Evolutionary conservation across 2,329 filamentous ascomycete species (phyloP).

Genomic region (Esteya vermicola): DNA sequence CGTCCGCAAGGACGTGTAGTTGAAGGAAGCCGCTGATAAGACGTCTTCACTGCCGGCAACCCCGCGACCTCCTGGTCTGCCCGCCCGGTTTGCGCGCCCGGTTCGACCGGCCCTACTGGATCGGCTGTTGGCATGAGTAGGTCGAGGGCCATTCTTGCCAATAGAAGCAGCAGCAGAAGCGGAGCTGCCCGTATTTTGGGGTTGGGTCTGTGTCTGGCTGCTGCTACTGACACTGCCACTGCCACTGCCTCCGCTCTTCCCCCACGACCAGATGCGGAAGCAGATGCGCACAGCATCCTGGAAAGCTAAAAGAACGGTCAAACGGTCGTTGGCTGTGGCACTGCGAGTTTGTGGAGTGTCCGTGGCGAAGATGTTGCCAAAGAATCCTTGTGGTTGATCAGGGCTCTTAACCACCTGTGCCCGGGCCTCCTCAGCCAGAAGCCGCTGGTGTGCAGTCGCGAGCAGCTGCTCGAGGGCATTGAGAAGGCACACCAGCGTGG

Average conservation of each 20-base stretch:
- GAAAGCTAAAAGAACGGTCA: conserved; percentile 91
- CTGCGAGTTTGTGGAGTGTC: conserved; percentile 66
- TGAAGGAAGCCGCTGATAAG: conserved; percentile 66
- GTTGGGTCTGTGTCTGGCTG: too few species aligned
- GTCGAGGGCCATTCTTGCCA: too few species aligned
- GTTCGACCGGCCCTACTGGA: too few species aligned
- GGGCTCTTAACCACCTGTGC: conserved; percentile 58
- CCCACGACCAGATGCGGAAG: conserved; percentile 77
- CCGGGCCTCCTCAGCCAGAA: conserved; percentile 62
- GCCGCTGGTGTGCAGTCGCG: conserved; percentile 70
- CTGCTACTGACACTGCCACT: too few species aligned
- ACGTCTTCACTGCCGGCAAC: conserved; percentile 36
- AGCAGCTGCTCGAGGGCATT: conserved; percentile 86
- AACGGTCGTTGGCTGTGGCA: conserved; percentile 77
- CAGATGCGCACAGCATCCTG: conserved; percentile 90
- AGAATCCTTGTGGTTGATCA: conserved; percentile 74
- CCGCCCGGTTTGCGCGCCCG: too few species aligned
- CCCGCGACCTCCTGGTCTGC: too few species aligned
- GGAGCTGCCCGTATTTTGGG: too few species aligned
- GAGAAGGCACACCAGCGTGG: conserved; percentile 70
- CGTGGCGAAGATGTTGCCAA: conserved; percentile 79
- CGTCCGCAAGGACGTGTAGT: conserved; percentile 81
- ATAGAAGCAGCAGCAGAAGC: too few species aligned
- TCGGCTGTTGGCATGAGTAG: too few species aligned
- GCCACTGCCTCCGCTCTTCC: conserved; percentile 1